Evolutionary conservation across 208 protist genomes (phyloP), one percentile per base, ranked within the genome.

Genomic region (Leishmania turanica): DNA sequence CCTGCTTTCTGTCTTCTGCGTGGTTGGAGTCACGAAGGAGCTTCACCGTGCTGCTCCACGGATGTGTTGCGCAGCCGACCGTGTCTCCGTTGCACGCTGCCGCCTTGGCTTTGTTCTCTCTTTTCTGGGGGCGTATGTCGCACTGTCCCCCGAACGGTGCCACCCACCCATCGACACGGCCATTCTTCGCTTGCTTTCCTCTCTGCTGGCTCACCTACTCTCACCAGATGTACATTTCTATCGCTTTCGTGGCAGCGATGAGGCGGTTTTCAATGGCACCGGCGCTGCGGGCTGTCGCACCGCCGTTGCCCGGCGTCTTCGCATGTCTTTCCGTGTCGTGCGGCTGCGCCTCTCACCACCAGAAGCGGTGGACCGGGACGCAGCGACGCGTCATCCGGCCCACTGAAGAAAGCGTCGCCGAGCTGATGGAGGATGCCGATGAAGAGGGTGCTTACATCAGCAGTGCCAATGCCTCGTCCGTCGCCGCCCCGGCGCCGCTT

Each of bases 401-500:
- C 74, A 84, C 80, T 2, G 80, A 84, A 53, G 75, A 84, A 37
- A 53, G 54, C n/a, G 54, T 84, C 27, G 80, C 75, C 19, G 75
- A 80, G 6, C 45, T 84, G 75, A 84, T 84, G 80, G 80, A 84
- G 31, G 80, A 84, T 40, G 80, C 77, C 53, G 80, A 80, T 13
- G 42, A 75, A 3, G n/a, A 75, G n/a, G 31, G 3, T 6, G 27
- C 31, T 54, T 15, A 47, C 31, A 1, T 40, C 34, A 34, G 71
- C 47, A 60, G 1, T 24, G 71, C 3, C 64, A 15, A 49, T 6
- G 13, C 15, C 27, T 37, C 54, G 65, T 37, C 17, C 49, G 13
- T 34, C 47, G 17, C 31, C 31, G 27, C 49, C 71, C 13, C 71
- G 9, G 11, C 71, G 8, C 65, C 47, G 31, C 75, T 84, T 11